A percentile compares a stretch with the other conserved stretches of the same genome.
These are phyloP conservation scores for Oidiodendron maius DNA, from an alignment of 495 filamentous ascomycete genomes.

Conservation along the genomic window DNA sequence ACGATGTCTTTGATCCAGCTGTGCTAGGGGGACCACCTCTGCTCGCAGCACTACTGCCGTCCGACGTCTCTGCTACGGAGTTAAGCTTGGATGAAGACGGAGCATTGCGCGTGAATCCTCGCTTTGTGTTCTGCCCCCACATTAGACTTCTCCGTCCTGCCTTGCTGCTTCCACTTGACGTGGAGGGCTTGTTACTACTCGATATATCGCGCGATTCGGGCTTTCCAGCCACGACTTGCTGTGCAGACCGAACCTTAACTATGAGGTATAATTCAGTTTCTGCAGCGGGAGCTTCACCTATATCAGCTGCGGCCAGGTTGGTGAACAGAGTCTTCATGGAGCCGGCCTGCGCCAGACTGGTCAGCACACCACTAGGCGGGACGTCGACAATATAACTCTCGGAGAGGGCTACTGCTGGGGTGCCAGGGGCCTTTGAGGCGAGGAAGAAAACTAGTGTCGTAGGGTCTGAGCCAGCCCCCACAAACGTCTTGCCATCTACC, in stretches of 20 bases:
- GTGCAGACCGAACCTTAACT: constrained; percentile 67
- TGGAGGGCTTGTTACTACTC: constrained; percentile 8
- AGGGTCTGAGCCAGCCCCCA: constrained; percentile 62
- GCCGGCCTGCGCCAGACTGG: constrained; percentile 48
- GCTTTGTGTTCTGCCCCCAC: constrained; percentile 59
- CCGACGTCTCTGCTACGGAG: constrained; percentile 39
- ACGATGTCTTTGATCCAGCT: constrained; percentile 42
- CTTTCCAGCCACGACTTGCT: constrained; percentile 44
- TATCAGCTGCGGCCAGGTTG: constrained; percentile 74
- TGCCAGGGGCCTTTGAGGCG: constrained; percentile 59
- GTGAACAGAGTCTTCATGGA: constrained; percentile 83
- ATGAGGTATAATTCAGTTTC: constrained; percentile 73
- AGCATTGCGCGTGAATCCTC: constrained; percentile 39
- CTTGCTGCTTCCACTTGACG: constrained; percentile 28
- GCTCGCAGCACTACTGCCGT: constrained; percentile 29
- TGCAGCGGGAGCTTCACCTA: constrained; percentile 65
- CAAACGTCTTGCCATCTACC: constrained; percentile 74
- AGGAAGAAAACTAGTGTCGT: constrained; percentile 78
- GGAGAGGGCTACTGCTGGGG: constrained; percentile 59
- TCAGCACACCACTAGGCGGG: constrained; percentile 62
- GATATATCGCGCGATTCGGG: constrained; percentile 22
- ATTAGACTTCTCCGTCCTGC: constrained; percentile 75
- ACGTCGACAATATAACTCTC: constrained; percentile 80
- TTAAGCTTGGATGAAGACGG: constrained; percentile 35
- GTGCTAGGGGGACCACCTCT: constrained; percentile 39